A percentile compares a stretch with the other conserved stretches of the same genome.
phyloP scores from a whole-genome alignment of 371 early-diverging fungal genomes.

The Amoeboaphelidium occidentale region DNA sequence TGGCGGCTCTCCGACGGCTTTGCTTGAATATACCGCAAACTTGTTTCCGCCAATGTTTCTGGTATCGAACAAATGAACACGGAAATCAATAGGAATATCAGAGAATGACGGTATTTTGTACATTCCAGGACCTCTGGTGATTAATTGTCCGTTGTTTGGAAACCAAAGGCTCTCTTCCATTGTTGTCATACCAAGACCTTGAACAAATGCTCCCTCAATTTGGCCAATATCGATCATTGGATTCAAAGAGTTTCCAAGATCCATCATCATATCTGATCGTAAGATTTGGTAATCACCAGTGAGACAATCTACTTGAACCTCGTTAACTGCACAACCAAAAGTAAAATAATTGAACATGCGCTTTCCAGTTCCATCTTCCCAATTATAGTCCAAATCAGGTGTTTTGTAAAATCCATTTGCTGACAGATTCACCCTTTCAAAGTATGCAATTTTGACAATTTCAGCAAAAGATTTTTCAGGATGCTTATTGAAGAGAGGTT shows the following conservation, averaged over 20 bases:
- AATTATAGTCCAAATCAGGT: slow-evolving; percentile 38
- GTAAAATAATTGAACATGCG: slow-evolving; percentile 41
- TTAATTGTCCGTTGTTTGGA: slow-evolving; percentile 26
- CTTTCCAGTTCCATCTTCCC: slow-evolving; percentile 32
- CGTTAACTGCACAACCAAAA: slow-evolving; percentile 37
- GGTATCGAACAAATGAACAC: slow-evolving; percentile 26
- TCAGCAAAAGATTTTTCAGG: slow-evolving; percentile 11
- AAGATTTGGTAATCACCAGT: slow-evolving; percentile 43
- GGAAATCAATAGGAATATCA: slow-evolving; percentile 46
- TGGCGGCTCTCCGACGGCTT: slow-evolving; percentile 63
- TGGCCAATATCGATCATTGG: slow-evolving; percentile 53
- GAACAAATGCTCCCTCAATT: slow-evolving; percentile 57
- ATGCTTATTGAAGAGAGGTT: slow-evolving; percentile 28
- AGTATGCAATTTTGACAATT: slow-evolving; percentile 31
- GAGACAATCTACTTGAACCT: slow-evolving; percentile 48
- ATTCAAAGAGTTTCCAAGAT: slow-evolving; percentile 42
- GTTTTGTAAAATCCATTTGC: slow-evolving; percentile 47
- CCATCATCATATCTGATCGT: slow-evolving; percentile 43
- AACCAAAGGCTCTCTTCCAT: slow-evolving; percentile 39
- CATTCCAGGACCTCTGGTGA: slow-evolving; percentile 46
- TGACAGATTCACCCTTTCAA: slow-evolving; percentile 37
- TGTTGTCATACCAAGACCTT: slow-evolving; percentile 48
- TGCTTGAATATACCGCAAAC: slow-evolving; percentile 45
- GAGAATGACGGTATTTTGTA: slow-evolving; percentile 56
- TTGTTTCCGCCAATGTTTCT: too few species aligned